These are phyloP conservation scores for Holtermanniella nyarrowii DNA, from an alignment of 768 basidiomycete genomes.

Conservation along the genomic window DNA sequence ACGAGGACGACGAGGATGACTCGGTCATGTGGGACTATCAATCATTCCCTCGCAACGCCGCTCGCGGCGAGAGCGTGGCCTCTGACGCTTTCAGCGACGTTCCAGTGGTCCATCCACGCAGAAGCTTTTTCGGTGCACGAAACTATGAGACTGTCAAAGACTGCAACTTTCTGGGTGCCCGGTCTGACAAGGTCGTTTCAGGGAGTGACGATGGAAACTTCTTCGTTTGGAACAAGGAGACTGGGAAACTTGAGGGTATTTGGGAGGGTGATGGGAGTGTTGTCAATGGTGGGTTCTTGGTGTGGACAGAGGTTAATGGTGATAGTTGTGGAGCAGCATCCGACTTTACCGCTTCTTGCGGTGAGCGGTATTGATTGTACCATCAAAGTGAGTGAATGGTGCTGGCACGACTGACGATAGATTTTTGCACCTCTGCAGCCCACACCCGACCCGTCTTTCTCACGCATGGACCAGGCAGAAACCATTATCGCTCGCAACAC, in stretches of 20 bases:
- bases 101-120: conserved; percentile 51
- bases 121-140: conserved; percentile 57
- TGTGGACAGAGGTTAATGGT: background rate
- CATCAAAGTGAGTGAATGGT: conserved; percentile 53
- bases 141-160: conserved; percentile 82
- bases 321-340: conserved; percentile 64
- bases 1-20: conserved; percentile 38
- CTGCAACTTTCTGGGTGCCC: conserved; percentile 73
- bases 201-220: conserved; percentile 69
- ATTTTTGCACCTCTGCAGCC: background rate
- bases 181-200: conserved; percentile 65
- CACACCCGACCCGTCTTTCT: background rate
- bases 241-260: conserved; percentile 57
- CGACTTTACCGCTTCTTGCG: conserved; percentile 67
- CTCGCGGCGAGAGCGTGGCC: conserved; percentile 6
- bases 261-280: conserved; percentile 72
- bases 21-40: conserved; percentile 37
- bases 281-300: conserved; percentile 52
- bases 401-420: background rate
- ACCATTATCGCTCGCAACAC: background rate
- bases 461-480: background rate
- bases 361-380: conserved; percentile 78
- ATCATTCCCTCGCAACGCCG: conserved; percentile 18
- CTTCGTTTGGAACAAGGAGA: conserved; percentile 72
- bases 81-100: conserved; percentile 41